phyloP scores from a whole-genome alignment of 2,329 filamentous ascomycete species.

The Blastomyces gilchristii region DNA sequence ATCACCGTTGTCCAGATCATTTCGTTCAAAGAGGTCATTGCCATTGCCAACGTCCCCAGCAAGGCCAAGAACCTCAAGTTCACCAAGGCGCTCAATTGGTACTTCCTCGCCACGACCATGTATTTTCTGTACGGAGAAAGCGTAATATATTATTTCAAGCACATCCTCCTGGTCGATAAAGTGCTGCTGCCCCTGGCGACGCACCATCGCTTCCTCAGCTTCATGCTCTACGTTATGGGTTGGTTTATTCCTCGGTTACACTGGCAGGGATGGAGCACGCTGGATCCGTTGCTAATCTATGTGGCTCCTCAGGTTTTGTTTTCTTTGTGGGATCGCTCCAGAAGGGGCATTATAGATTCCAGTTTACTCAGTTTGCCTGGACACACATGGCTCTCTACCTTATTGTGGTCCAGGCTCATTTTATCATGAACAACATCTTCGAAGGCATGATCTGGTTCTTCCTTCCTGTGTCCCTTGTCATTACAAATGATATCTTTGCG shows the following conservation, averaged over 20 bases:
- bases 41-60: slow-evolving; percentile 89
- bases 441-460: slow-evolving; percentile 99
- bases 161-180: slow-evolving; percentile 89
- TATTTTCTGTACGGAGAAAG: slow-evolving; percentile 98
- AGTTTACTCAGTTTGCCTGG: slow-evolving; percentile 99
- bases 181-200: slow-evolving; percentile 87
- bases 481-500: slow-evolving; percentile 97
- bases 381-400: slow-evolving; percentile 98
- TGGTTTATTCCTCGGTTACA: slow-evolving; percentile 26
- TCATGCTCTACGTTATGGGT: slow-evolving; percentile 96
- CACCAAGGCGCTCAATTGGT: slow-evolving; percentile 97
- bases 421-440: slow-evolving; percentile 99
- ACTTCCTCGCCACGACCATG: slow-evolving; percentile 97
- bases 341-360: slow-evolving; percentile 93
- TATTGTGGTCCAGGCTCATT: slow-evolving; percentile 95
- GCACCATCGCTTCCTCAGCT: slow-evolving; percentile 97
- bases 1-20: slow-evolving; percentile 91
- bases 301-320: slow-evolving; percentile 66
- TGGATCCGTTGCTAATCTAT: not conserved
- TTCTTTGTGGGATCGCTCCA: slow-evolving; percentile 94
- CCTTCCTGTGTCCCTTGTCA: slow-evolving; percentile 84
- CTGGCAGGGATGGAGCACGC: not conserved
- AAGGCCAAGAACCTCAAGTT: slow-evolving; percentile 82
- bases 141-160: slow-evolving; percentile 99
- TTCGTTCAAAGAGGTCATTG: slow-evolving; percentile 98